A percentile compares a stretch with the other conserved stretches of the same genome.
Conservation (phyloP, 2,329 filamentous ascomycete species). For the Meredithiella fracta region DNA sequence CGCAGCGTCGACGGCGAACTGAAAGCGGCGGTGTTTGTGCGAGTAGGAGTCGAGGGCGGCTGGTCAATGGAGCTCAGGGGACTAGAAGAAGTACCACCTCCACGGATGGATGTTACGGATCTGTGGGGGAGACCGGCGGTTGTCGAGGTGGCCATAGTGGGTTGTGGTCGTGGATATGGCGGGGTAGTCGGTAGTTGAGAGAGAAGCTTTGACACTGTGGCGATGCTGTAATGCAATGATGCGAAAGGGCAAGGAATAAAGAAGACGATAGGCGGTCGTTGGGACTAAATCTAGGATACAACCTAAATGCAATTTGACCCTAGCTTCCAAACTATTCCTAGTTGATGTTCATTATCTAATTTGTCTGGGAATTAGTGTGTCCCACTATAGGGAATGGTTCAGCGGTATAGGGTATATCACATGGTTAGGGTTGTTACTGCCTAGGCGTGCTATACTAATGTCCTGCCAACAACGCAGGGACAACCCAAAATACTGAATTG, state of each 20-base stretch:
- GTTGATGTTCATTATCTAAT: not conserved
- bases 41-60: conserved; percentile 35
- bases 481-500: not conserved
- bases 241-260: not conserved
- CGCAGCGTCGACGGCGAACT: conserved; percentile 44
- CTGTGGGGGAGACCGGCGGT: conserved; percentile 10
- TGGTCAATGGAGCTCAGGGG: conserved; percentile 28
- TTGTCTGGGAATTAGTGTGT: not conserved
- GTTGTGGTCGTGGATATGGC: not conserved
- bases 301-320: not conserved
- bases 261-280: no score
- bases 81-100: conserved; percentile 24
- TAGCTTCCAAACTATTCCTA: not conserved
- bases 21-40: conserved; percentile 37
- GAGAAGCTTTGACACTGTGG: not conserved
- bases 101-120: conserved; percentile 11
- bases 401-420: not conserved
- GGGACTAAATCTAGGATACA: not conserved
- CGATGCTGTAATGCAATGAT: no score
- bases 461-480: not conserved
- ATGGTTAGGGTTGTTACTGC: not conserved
- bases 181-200: not conserved
- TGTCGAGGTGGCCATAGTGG: not conserved
- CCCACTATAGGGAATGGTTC: not conserved
- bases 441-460: not conserved